Conservation (phyloP, 2,329 filamentous ascomycete species). For the Calonectria pseudoturangicola region DNA sequence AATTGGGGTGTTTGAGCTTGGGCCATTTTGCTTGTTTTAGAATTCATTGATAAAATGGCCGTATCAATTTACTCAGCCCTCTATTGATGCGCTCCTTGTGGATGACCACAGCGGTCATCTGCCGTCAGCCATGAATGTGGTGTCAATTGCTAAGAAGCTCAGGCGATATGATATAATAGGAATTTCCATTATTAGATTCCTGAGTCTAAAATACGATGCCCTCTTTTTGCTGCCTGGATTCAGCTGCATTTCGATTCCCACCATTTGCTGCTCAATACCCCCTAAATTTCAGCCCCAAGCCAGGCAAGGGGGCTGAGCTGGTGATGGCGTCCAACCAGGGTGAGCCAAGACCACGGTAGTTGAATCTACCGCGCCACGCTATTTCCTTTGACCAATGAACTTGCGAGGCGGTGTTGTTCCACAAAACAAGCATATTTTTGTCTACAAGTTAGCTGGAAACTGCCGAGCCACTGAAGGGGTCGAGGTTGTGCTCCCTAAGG, state of each 20-base stretch:
- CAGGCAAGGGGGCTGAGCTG: not conserved
- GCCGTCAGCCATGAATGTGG: no score
- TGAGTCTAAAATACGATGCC: no score
- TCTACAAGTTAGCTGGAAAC: not conserved
- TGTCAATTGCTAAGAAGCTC: no score
- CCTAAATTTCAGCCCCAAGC: not conserved
- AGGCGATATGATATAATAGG: no score
- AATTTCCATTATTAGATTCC: no score
- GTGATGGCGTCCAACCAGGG: not conserved
- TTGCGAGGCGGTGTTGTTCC: not conserved
- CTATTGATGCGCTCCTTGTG: no score
- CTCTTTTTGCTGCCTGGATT: not conserved
- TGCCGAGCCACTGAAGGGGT: not conserved
- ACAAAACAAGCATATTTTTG: conserved; percentile 26
- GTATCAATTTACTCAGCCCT: no score
- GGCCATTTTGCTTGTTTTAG: no score
- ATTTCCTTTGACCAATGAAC: conserved; percentile 14
- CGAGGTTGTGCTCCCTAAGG: not conserved
- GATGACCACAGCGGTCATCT: no score
- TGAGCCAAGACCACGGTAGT: not conserved
- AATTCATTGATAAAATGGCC: no score
- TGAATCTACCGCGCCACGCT: conserved; percentile 18
- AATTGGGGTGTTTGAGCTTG: no score
- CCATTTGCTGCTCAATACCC: not conserved
- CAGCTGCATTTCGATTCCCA: not conserved